phyloP scores from a whole-genome alignment of 331 rosid species.

The Malus hybrid region DNA sequence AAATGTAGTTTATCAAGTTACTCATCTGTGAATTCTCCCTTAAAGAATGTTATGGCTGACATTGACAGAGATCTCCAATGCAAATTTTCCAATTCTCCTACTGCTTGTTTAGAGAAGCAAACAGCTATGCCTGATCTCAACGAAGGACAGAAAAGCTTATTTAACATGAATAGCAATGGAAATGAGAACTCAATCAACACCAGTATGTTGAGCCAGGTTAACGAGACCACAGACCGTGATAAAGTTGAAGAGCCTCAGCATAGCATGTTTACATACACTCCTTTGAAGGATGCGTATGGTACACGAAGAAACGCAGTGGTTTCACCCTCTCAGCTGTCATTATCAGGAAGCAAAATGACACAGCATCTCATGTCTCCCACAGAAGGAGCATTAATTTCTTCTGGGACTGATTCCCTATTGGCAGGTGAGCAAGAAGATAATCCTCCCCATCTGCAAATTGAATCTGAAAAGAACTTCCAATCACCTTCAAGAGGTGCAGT shows the following conservation, averaged over 20 bases:
- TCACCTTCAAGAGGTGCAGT: constrained; percentile 21
- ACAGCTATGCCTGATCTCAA: constrained; percentile 24
- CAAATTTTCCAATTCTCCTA: constrained; percentile 31
- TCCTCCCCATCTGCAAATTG: constrained; percentile 17
- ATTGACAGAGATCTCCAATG: constrained; percentile 15
- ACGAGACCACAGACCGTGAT: constrained; percentile 18
- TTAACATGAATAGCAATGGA: constrained; percentile 23
- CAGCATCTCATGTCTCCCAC: constrained; percentile 13
- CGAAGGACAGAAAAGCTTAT: constrained; percentile 22
- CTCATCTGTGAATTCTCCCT: constrained; percentile 37
- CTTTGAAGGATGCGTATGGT: constrained; percentile 14
- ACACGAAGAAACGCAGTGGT: constrained; percentile 11
- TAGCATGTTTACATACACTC: constrained; percentile 14
- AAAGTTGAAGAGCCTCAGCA: constrained; percentile 17
- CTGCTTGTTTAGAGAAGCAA: constrained; percentile 31
- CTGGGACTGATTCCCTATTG: constrained; percentile 9
- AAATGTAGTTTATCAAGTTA: constrained; percentile 48
- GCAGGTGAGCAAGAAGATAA: constrained; percentile 6
- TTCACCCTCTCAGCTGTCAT: constrained; percentile 30
- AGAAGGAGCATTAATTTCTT: constrained; percentile 2
- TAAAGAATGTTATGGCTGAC: constrained; percentile 11
- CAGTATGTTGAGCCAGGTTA: constrained; percentile 27
- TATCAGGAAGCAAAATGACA: constrained; percentile 20
- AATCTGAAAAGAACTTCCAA: constrained; percentile 19
- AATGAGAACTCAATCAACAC: constrained; percentile 20